Conservation (phyloP, 108 stramenopile species). For the Skeletonema tropicum region DNA sequence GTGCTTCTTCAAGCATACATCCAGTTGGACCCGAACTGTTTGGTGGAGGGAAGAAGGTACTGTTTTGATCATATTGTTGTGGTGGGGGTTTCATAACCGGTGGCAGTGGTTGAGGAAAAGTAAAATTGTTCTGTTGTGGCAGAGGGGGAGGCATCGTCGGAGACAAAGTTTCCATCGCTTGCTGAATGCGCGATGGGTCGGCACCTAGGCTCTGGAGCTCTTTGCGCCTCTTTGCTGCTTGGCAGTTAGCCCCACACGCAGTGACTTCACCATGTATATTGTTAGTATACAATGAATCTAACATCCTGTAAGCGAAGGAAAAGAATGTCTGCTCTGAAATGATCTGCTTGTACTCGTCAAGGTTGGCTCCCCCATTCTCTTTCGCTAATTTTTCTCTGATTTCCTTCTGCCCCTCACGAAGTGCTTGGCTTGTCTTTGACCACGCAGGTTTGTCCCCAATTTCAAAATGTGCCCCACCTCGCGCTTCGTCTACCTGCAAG, state of each 20-base stretch:
- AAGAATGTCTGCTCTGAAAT: constrained; percentile 42
- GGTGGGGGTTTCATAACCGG: background rate
- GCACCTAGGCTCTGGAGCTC: constrained; percentile 29
- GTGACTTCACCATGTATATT: constrained; percentile 4
- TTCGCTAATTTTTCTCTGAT: constrained; percentile 69
- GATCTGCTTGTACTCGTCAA: constrained; percentile 33
- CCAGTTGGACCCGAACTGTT: background rate
- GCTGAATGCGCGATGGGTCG: constrained; percentile 13
- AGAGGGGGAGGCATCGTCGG: constrained; percentile 2
- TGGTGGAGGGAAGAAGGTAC: background rate
- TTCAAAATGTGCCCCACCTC: constrained; percentile 61
- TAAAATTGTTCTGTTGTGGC: background rate
- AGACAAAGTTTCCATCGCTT: constrained; percentile 12
- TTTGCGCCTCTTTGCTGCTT: constrained; percentile 31
- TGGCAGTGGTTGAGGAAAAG: background rate
- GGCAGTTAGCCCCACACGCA: constrained; percentile 41
- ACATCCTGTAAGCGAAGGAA: constrained; percentile 25
- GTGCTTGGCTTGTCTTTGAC: constrained; percentile 88
- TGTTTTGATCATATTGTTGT: background rate
- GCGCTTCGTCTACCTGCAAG: constrained; percentile 68
- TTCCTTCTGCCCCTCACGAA: constrained; percentile 82
- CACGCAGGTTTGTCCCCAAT: constrained; percentile 88
- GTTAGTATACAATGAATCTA: constrained; percentile 35
- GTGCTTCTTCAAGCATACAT: background rate
- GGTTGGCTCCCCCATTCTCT: constrained; percentile 45